phyloP scores from a whole-genome alignment of 2,329 filamentous ascomycete species.

The Fusarium coffeatum region DNA sequence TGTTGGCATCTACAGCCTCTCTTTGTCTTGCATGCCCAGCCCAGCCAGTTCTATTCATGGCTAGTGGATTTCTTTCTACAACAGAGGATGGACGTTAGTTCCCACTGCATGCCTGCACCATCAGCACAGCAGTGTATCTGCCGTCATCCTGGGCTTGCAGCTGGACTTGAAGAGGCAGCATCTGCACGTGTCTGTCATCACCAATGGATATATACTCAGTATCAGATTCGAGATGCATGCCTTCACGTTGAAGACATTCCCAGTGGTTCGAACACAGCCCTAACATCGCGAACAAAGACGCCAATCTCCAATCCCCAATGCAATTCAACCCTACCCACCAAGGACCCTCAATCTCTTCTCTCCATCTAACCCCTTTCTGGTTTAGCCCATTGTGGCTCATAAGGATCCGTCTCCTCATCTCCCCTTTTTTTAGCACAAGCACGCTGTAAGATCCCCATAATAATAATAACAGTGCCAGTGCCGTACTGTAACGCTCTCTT shows the following conservation, averaged over 20 bases:
- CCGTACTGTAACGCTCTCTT: slow-evolving; percentile 6
- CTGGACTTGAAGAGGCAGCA: neutral
- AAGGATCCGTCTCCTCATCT: slow-evolving; percentile 27
- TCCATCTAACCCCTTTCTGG: slow-evolving; percentile 8
- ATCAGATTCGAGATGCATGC: too few species aligned
- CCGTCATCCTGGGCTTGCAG: slow-evolving; percentile 4
- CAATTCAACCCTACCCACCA: slow-evolving; percentile 10
- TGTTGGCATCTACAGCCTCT: neutral
- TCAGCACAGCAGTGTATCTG: slow-evolving; percentile 21
- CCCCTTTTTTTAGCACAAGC: slow-evolving; percentile 36
- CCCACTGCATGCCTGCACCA: slow-evolving; percentile 22
- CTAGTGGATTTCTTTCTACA: slow-evolving; percentile 7
- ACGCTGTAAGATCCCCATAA: slow-evolving; percentile 24
- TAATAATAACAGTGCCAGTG: slow-evolving; percentile 18
- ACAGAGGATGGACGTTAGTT: slow-evolving; percentile 1
- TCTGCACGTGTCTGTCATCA: neutral
- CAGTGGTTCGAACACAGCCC: slow-evolving; percentile 11
- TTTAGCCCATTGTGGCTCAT: slow-evolving; percentile 25
- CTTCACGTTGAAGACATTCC: neutral
- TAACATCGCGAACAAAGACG: slow-evolving; percentile 10
- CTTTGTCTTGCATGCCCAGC: slow-evolving; percentile 13
- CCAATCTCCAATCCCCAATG: slow-evolving; percentile 5
- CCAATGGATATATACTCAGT: neutral
- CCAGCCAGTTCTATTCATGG: slow-evolving; percentile 4
- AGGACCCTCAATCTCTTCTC: slow-evolving; percentile 31